A percentile compares a stretch with the other conserved stretches of the same genome.
Evolutionary conservation across 176 grass and related monocot genomes (phyloP).

Genomic region (Bolboschoenus planiculmis): DNA sequence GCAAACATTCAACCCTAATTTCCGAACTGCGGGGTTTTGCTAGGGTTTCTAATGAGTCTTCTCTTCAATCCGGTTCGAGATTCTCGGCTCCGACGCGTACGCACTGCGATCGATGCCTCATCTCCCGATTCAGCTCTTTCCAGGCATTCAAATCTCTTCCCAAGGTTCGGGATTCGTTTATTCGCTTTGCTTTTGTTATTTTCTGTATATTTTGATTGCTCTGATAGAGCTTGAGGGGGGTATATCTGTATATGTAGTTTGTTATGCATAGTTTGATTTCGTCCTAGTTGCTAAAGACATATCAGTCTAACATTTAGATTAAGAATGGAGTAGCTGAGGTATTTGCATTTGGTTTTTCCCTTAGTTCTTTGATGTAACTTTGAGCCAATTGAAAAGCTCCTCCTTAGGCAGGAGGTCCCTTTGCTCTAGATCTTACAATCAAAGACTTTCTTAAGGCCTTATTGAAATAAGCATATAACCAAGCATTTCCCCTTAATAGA

Average conservation of each 20-base stretch:
- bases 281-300: not conserved
- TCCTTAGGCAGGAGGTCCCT: too few species aligned
- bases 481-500: not conserved
- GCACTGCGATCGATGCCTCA: slow-evolving; percentile 12
- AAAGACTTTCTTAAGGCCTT: too few species aligned
- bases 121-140: slow-evolving; percentile 34
- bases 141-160: slow-evolving; percentile 42
- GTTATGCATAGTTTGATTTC: not conserved
- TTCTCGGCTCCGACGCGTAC: not conserved
- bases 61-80: slow-evolving; percentile 16
- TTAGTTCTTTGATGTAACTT: not conserved
- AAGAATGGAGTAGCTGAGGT: not conserved
- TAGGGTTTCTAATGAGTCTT: slow-evolving; percentile 12
- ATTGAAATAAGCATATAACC: not conserved
- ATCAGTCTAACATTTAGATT: not conserved
- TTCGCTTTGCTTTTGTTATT: not conserved
- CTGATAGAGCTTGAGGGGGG: not conserved
- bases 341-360: not conserved
- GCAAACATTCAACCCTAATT: slow-evolving; percentile 28
- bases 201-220: not conserved
- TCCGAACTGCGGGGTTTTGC: slow-evolving; percentile 24
- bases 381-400: not conserved
- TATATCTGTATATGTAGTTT: not conserved
- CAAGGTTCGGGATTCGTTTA: slow-evolving; percentile 13
- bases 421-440: too few species aligned